Conservation (phyloP, 441 rosid genomes). For the Populus hybrid region DNA sequence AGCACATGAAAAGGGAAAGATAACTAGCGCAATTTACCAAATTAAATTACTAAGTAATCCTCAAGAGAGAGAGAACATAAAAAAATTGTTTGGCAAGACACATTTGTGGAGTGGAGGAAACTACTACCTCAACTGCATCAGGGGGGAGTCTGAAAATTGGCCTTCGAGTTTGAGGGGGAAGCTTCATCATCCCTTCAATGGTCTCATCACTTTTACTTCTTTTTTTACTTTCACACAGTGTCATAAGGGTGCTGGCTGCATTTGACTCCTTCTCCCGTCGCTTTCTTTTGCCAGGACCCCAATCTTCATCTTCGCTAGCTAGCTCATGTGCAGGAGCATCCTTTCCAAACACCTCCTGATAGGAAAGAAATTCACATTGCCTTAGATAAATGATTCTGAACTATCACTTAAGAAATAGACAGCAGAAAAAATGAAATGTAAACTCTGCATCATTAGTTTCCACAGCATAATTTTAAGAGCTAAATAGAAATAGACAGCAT, state of each 20-base stretch:
- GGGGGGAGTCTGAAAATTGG: slow-evolving; percentile 68
- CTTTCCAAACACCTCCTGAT: slow-evolving; percentile 97
- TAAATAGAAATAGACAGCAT: not conserved
- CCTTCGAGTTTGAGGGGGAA: slow-evolving; percentile 46
- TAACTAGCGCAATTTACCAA: slow-evolving; percentile 11
- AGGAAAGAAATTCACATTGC: slow-evolving; percentile 11
- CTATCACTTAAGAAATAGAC: slow-evolving; percentile 1
- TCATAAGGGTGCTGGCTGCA: slow-evolving; percentile 68
- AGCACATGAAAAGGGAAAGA: slow-evolving; percentile 24
- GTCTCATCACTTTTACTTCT: slow-evolving; percentile 30
- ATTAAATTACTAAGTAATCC: not conserved
- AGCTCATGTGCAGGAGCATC: slow-evolving; percentile 71
- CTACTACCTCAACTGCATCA: slow-evolving; percentile 72
- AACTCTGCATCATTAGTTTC: not conserved
- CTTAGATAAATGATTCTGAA: slow-evolving; percentile 7
- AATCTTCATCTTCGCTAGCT: slow-evolving; percentile 96
- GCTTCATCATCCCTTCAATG: slow-evolving; percentile 31
- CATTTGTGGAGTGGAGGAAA: not conserved
- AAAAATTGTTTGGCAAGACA: slow-evolving; percentile 7
- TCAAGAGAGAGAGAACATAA: slow-evolving; percentile 1
- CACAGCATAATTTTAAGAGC: not conserved
- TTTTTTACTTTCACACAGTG: slow-evolving; percentile 57
- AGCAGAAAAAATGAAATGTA: slow-evolving; percentile 1
- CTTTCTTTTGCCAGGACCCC: slow-evolving; percentile 91
- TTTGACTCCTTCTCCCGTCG: slow-evolving; percentile 79